phyloP scores from a whole-genome alignment of 352 stramenopile genomes.

The Phytopythium sindhum region DNA sequence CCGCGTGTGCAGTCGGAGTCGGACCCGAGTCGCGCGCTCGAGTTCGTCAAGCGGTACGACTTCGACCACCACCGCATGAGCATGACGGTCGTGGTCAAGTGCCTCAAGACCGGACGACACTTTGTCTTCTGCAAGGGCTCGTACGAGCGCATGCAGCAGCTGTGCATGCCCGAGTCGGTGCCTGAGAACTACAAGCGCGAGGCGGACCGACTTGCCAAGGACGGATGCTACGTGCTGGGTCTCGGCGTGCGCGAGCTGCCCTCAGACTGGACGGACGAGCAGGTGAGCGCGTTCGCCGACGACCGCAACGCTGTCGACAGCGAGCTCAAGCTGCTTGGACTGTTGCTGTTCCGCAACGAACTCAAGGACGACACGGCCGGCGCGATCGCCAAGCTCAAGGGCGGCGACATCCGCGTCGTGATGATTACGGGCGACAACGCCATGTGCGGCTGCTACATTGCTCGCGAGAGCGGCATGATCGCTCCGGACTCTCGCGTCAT shows the following conservation, averaged over 20 bases:
- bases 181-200: constrained; percentile 46
- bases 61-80: constrained; percentile 82
- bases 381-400: constrained; percentile 53
- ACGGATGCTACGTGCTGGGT: constrained; percentile 73
- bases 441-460: constrained; percentile 43
- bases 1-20: constrained; percentile 12
- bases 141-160: constrained; percentile 57
- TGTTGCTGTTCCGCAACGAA: constrained; percentile 76
- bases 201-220: constrained; percentile 32
- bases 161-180: constrained; percentile 34
- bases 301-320: constrained; percentile 55
- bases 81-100: constrained; percentile 70
- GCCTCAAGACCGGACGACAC: constrained; percentile 23
- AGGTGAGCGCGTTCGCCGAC: constrained; percentile 13
- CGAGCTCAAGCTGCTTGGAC: constrained; percentile 45
- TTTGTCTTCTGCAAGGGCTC: constrained; percentile 75
- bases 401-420: constrained; percentile 51
- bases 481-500: constrained; percentile 21
- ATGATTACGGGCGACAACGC: constrained; percentile 84
- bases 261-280: constrained; percentile 18
- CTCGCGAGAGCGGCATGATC: constrained; percentile 35
- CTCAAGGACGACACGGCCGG: constrained; percentile 56
- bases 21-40: constrained; percentile 21
- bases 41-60: constrained; percentile 72
- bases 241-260: constrained; percentile 34